These are phyloP conservation scores for Rhizoctonia solani DNA, from an alignment of 1,284 basidiomycete species.

Conservation along the genomic window DNA sequence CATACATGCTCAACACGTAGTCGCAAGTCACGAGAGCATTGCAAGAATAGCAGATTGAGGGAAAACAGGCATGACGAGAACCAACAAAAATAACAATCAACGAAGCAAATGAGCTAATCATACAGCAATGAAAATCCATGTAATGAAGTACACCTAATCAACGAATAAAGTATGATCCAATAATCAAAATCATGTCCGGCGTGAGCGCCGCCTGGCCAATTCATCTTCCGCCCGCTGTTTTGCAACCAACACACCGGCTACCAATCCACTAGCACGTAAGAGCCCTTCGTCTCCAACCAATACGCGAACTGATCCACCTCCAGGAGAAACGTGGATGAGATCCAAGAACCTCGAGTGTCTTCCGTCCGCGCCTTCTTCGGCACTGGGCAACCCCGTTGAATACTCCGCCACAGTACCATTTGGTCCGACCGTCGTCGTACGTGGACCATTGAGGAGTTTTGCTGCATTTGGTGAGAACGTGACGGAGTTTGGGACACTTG, in stretches of 20 bases:
- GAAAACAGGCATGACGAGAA: not conserved
- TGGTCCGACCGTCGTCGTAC: slow-evolving; percentile 22
- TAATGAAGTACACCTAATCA: not conserved
- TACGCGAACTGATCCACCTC: slow-evolving; percentile 23
- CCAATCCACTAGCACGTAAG: slow-evolving; percentile 23
- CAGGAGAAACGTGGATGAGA: slow-evolving; percentile 11
- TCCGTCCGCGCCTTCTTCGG: not conserved
- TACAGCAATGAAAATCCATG: slow-evolving; percentile 9
- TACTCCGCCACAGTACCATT: slow-evolving; percentile 9
- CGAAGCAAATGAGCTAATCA: not conserved
- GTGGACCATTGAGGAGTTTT: slow-evolving; percentile 9
- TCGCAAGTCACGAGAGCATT: not conserved
- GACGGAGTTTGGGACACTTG: slow-evolving; percentile 3
- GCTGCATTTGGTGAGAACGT: slow-evolving; percentile 23
- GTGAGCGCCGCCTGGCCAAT: slow-evolving; percentile 27
- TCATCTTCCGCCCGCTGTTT: slow-evolving; percentile 30
- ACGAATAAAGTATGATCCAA: not conserved
- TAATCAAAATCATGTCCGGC: slow-evolving; percentile 19
- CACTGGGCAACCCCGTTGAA: not conserved
- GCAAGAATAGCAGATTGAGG: not conserved
- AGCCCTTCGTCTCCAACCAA: slow-evolving; percentile 30
- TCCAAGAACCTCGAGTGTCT: slow-evolving; percentile 14
- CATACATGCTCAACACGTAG: slow-evolving; percentile 4
- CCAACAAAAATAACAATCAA: not conserved
- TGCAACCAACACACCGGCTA: slow-evolving; percentile 27